Percentiles rank a stretch among this genome's conserved stretches.
phyloP scores from a whole-genome alignment of 768 basidiomycete species.

The Trametes maxima region DNA sequence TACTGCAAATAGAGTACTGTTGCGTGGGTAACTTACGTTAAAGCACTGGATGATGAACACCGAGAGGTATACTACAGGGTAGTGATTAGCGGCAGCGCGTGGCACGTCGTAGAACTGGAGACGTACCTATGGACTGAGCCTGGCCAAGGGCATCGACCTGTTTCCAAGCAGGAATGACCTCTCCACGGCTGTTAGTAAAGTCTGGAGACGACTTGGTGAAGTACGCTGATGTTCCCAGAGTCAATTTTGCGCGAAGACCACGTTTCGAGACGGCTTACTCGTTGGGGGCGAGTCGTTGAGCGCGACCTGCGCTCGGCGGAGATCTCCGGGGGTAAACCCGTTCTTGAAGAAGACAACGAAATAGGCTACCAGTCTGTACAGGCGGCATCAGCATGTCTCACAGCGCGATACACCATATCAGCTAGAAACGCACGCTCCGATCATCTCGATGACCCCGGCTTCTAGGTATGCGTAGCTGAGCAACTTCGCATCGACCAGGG shows the following conservation, averaged over 20 bases:
- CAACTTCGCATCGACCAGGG: slow-evolving; percentile 60
- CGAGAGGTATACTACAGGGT: slow-evolving; percentile 53
- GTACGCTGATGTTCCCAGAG: slow-evolving; percentile 41
- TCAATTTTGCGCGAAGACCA: not conserved
- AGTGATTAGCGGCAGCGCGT: not conserved
- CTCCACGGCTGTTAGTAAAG: slow-evolving; percentile 58
- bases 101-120: not conserved
- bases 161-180: slow-evolving; percentile 43
- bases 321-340: slow-evolving; percentile 62
- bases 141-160: slow-evolving; percentile 63
- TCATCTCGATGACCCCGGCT: slow-evolving; percentile 60
- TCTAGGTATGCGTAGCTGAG: slow-evolving; percentile 71
- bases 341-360: slow-evolving; percentile 67
- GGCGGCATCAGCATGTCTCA: not conserved
- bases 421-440: slow-evolving; percentile 49
- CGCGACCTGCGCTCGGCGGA: slow-evolving; percentile 49
- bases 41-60: slow-evolving; percentile 72
- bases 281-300: not conserved
- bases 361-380: slow-evolving; percentile 55
- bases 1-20: too few relatives aligned
- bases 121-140: slow-evolving; percentile 61
- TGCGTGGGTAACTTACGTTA: slow-evolving; percentile 45
- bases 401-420: not conserved
- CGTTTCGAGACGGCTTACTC: not conserved
- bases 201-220: slow-evolving; percentile 52